Conservation (phyloP, 106 monocot species). For the Acorus calamus region DNA sequence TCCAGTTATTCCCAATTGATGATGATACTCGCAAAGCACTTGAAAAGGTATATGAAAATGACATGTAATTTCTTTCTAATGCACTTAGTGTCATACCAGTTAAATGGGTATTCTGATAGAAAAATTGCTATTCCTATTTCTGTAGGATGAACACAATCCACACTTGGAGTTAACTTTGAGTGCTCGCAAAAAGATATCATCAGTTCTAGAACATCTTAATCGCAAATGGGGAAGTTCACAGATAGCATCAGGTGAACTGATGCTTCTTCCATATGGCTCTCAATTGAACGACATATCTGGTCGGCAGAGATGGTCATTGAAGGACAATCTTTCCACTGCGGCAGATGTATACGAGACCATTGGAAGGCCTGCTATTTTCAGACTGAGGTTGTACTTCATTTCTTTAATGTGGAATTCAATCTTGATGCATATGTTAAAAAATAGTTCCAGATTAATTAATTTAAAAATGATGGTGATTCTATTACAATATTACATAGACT, state of each 20-base stretch:
- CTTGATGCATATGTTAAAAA: neutral
- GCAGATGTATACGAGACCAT: slow-evolving; percentile 58
- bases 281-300: slow-evolving; percentile 32
- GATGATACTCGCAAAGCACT: slow-evolving; percentile 61
- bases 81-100: too few species aligned
- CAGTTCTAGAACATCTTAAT: slow-evolving; percentile 81
- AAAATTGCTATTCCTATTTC: neutral
- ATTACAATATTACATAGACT: too few species aligned
- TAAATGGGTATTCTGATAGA: too few species aligned
- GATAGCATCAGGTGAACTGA: slow-evolving; percentile 57
- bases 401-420: neutral
- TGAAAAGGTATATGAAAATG: slow-evolving; percentile 52
- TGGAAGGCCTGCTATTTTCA: slow-evolving; percentile 67
- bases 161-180: slow-evolving; percentile 91
- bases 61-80: neutral
- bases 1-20: slow-evolving; percentile 84
- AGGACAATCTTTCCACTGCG: slow-evolving; percentile 45
- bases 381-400: slow-evolving; percentile 58
- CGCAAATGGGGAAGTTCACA: slow-evolving; percentile 85
- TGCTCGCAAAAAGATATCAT: slow-evolving; percentile 77
- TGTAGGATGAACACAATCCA: slow-evolving; percentile 81
- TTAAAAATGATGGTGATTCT: too few species aligned
- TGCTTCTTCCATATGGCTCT: slow-evolving; percentile 60
- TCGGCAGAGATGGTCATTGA: slow-evolving; percentile 62
- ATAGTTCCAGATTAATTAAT: too few species aligned